A percentile compares a stretch with the other conserved stretches of the same genome.
Conservation (phyloP, 2,329 filamentous ascomycete genomes). For the Coniella vitis region DNA sequence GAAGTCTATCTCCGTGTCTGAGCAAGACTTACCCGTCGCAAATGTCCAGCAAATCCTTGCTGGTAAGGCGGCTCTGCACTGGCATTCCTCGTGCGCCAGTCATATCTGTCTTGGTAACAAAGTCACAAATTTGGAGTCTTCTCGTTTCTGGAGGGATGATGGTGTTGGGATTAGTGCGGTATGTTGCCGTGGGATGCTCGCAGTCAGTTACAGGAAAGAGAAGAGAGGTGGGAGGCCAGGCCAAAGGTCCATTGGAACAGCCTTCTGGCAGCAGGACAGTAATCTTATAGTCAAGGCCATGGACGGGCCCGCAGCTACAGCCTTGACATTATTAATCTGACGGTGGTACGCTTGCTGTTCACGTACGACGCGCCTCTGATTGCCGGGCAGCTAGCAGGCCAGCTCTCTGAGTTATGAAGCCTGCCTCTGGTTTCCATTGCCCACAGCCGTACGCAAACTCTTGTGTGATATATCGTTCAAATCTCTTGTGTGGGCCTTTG, state of each 20-base stretch:
- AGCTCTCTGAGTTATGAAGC: background rate
- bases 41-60: conserved; percentile 20
- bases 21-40: conserved; percentile 21
- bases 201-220: too few relatives aligned
- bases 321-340: conserved; percentile 8
- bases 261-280: background rate
- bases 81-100: background rate
- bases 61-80: conserved; percentile 17
- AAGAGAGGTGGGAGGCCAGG: too few relatives aligned
- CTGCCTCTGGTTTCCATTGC: too few relatives aligned
- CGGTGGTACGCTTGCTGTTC: background rate
- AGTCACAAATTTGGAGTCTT: background rate
- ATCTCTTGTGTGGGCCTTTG: too few relatives aligned
- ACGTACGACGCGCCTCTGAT: background rate
- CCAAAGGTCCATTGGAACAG: too few relatives aligned
- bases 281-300: conserved; percentile 9
- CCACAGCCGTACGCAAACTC: background rate
- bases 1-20: background rate
- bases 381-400: background rate
- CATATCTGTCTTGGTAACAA: background rate
- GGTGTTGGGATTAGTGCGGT: conserved; percentile 1
- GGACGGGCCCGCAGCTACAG: background rate
- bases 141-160: too few relatives aligned
- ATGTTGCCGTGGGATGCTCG: background rate
- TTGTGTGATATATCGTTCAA: too few relatives aligned